phyloP scores from a whole-genome alignment of 208 protist genomes.

The Crithidia fasciculata region DNA sequence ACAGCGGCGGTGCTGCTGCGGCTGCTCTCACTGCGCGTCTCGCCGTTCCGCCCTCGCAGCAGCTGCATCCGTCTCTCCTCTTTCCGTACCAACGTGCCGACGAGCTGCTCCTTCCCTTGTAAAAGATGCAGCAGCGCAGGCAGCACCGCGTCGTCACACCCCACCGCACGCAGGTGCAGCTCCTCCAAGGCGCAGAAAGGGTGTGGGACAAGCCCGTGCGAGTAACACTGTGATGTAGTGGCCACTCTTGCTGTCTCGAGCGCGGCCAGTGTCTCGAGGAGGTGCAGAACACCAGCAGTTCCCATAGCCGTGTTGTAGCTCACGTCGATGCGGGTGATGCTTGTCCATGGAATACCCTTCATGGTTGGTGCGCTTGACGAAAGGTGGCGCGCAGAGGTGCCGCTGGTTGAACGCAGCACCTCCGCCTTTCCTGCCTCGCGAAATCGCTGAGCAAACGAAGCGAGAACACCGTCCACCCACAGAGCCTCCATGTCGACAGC shows the following conservation, averaged over 20 bases:
- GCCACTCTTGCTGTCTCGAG: slow-evolving; percentile 20
- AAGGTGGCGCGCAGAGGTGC: background rate
- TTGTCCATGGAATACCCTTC: background rate
- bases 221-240: background rate
- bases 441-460: slow-evolving; percentile 8
- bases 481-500: slow-evolving; percentile 9
- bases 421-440: slow-evolving; percentile 11
- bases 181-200: slow-evolving; percentile 2
- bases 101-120: background rate
- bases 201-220: background rate
- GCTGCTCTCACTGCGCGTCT: too few relatives aligned
- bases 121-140: slow-evolving; percentile 14
- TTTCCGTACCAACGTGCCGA: background rate
- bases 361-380: too few relatives aligned
- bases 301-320: slow-evolving; percentile 27
- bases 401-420: background rate
- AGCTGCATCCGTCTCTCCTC: background rate
- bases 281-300: slow-evolving; percentile 9
- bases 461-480: slow-evolving; percentile 10
- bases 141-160: slow-evolving; percentile 26
- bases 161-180: slow-evolving; percentile 21
- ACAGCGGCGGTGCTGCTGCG: background rate
- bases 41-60: too few relatives aligned
- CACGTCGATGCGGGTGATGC: slow-evolving; percentile 26
- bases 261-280: slow-evolving; percentile 15